Conservation (phyloP, 2,329 filamentous ascomycete species). For the Penicillium polonicum region DNA sequence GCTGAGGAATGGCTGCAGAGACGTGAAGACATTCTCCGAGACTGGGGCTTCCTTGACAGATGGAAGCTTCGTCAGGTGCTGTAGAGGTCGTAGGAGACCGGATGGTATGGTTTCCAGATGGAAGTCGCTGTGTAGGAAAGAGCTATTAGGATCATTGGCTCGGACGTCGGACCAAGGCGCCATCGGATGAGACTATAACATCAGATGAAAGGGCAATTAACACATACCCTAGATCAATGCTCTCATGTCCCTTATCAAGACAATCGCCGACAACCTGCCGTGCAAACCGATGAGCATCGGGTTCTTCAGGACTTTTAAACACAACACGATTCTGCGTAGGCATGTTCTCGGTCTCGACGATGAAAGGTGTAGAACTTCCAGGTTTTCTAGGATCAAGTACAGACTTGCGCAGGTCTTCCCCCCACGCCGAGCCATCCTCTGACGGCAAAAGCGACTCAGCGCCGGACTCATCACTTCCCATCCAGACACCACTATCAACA, state of each 20-base stretch:
- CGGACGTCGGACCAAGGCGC: too few species aligned
- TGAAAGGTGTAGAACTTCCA: constrained; percentile 1
- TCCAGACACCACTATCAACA: constrained; percentile 50
- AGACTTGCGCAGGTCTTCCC: constrained; percentile 40
- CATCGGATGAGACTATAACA: background rate
- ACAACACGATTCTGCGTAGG: constrained; percentile 6
- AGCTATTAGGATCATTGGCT: background rate
- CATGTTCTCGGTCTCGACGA: constrained; percentile 2
- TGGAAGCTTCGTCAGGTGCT: constrained; percentile 44
- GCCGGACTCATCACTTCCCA: constrained; percentile 47
- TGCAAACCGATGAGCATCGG: constrained; percentile 39
- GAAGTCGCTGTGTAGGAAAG: constrained; percentile 27
- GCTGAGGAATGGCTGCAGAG: constrained; percentile 44
- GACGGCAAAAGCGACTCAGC: constrained; percentile 35
- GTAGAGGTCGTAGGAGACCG: constrained; percentile 37
- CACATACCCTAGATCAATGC: constrained; percentile 47
- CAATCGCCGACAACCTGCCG: constrained; percentile 41
- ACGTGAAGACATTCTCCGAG: constrained; percentile 39
- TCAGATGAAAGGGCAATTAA: background rate
- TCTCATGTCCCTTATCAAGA: constrained; percentile 46
- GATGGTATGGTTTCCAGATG: constrained; percentile 33
- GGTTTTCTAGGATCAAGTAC: constrained; percentile 17
- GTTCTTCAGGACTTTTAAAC: constrained; percentile 30
- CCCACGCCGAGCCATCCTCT: constrained; percentile 37
- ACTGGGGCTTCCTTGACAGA: constrained; percentile 33